phyloP scores from a whole-genome alignment of 1,284 basidiomycete genomes.

The Microbotryum lychnidis-dioicae region DNA sequence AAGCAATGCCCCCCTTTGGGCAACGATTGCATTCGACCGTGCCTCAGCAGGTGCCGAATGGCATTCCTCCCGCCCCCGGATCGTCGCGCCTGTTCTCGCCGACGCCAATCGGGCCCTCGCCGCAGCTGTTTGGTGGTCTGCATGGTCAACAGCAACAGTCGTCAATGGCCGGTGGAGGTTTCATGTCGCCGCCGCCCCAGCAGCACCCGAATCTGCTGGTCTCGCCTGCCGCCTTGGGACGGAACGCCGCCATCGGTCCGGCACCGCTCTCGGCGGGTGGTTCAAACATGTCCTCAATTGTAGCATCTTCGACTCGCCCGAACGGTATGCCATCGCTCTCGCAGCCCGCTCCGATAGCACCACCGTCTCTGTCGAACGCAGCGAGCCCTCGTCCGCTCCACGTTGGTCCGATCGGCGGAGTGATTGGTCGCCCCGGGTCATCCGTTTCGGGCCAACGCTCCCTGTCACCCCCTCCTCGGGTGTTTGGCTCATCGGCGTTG shows the following conservation, averaged over 20 bases:
- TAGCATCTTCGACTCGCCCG: neutral
- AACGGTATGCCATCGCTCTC: constrained; percentile 9
- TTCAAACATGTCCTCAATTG: constrained; percentile 1
- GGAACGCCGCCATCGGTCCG: constrained; percentile 7
- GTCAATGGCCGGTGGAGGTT: constrained; percentile 1
- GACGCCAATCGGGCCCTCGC: constrained; percentile 9
- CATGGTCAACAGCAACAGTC: constrained; percentile 15
- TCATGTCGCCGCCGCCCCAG: constrained; percentile 14
- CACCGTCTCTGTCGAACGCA: constrained; percentile 1
- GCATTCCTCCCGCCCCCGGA: neutral
- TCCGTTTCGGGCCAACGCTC: constrained; percentile 5
- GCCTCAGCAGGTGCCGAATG: constrained; percentile 11
- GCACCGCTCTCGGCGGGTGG: constrained; percentile 7
- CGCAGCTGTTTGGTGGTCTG: constrained; percentile 5
- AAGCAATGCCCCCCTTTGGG: constrained; percentile 15
- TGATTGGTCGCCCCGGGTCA: constrained; percentile 21
- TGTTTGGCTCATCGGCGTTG: constrained; percentile 27
- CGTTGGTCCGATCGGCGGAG: constrained; percentile 19
- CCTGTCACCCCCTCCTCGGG: constrained; percentile 15
- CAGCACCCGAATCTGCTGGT: constrained; percentile 2
- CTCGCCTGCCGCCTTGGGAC: constrained; percentile 6
- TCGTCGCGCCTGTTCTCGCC: constrained; percentile 27
- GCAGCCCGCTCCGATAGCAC: constrained; percentile 2
- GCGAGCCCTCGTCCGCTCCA: constrained; percentile 1
- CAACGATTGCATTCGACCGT: constrained; percentile 12